Conservation (phyloP, 768 basidiomycete genomes). For the Clavulina sp. region DNA sequence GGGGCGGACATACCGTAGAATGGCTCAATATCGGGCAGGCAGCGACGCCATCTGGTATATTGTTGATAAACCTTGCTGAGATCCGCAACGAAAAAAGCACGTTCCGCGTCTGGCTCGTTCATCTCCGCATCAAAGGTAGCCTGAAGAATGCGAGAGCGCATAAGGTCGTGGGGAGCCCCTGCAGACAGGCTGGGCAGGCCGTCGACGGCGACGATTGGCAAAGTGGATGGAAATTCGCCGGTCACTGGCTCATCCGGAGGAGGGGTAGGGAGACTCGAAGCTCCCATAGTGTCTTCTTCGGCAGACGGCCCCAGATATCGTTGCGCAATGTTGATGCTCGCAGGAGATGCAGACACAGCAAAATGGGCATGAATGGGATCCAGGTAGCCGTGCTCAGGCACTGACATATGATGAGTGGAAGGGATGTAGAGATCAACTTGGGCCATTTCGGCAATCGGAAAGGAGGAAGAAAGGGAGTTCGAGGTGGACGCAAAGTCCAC, state of each 20-base stretch:
- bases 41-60: slow-evolving; percentile 61
- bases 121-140: slow-evolving; percentile 7
- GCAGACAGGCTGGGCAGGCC: slow-evolving; percentile 46
- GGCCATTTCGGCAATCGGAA: background rate
- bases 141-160: slow-evolving; percentile 44
- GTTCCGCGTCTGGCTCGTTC: slow-evolving; percentile 55
- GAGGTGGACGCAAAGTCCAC: slow-evolving; percentile 16
- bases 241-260: background rate
- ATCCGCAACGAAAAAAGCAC: slow-evolving; percentile 93
- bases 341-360: background rate
- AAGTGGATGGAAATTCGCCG: slow-evolving; percentile 1
- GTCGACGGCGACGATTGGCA: slow-evolving; percentile 31
- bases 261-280: slow-evolving; percentile 14
- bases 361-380: background rate
- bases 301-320: background rate
- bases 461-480: slow-evolving; percentile 9
- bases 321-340: background rate
- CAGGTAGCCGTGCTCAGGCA: slow-evolving; percentile 9
- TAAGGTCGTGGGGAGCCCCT: slow-evolving; percentile 57
- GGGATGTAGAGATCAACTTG: slow-evolving; percentile 1
- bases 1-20: slow-evolving; percentile 56
- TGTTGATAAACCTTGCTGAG: slow-evolving; percentile 74
- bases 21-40: slow-evolving; percentile 73
- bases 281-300: slow-evolving; percentile 11
- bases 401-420: slow-evolving; percentile 12